A percentile compares a stretch with the other conserved stretches of the same genome.
Evolutionary conservation across 768 basidiomycete species (phyloP).

Genomic region (Lepiota subincarnata): DNA sequence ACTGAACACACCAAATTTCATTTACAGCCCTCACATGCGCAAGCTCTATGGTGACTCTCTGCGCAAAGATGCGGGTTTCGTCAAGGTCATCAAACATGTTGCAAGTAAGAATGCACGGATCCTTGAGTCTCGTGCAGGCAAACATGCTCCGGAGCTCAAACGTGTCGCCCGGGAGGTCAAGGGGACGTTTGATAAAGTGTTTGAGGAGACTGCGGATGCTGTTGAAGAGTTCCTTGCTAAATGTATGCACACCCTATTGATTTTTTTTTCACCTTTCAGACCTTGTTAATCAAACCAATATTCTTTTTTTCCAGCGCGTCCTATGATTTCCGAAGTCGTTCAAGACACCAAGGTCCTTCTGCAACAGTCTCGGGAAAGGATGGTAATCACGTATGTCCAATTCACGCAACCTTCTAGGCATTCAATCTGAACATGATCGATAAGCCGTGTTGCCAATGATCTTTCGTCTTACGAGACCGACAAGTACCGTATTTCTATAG

Average conservation of each 20-base stretch:
- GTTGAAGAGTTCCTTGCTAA: conserved; percentile 92
- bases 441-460: conserved; percentile 76
- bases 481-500: conserved; percentile 69
- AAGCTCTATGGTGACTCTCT: conserved; percentile 92
- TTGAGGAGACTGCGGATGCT: conserved; percentile 88
- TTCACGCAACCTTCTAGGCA: background rate
- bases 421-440: background rate
- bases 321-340: conserved; percentile 83
- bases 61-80: conserved; percentile 94
- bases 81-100: conserved; percentile 95
- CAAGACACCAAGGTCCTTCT: conserved; percentile 90
- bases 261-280: conserved; percentile 3
- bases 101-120: conserved; percentile 78
- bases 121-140: conserved; percentile 71
- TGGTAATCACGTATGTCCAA: conserved; percentile 81
- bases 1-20: background rate
- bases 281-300: conserved; percentile 9
- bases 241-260: conserved; percentile 49
- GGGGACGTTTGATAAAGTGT: conserved; percentile 93
- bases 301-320: conserved; percentile 55
- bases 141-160: conserved; percentile 78
- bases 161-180: conserved; percentile 83
- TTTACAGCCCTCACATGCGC: conserved; percentile 90
- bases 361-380: conserved; percentile 84
- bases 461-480: conserved; percentile 74